Percentiles rank a stretch among this genome's conserved stretches.
These are phyloP conservation scores for Zygosaccharomyces lentus DNA, from an alignment of 805 yeast species.

Conservation along the genomic window DNA sequence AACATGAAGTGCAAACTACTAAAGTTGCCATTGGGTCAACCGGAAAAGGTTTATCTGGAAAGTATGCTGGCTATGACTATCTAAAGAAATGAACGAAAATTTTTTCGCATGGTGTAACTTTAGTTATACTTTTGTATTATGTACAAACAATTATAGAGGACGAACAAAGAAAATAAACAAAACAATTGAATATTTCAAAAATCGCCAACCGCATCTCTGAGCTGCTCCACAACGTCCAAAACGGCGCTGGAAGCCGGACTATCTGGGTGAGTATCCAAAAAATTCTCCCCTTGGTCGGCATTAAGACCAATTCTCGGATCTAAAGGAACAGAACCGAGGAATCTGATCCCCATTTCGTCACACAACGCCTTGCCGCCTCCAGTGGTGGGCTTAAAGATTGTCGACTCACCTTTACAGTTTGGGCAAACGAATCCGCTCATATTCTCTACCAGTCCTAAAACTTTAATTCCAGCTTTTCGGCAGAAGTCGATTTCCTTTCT, in stretches of 20 bases:
- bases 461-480: conserved; percentile 77
- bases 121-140: conserved; percentile 1
- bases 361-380: conserved; percentile 92
- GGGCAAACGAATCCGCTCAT: conserved; percentile 99
- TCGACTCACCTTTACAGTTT: conserved; percentile 81
- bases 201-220: conserved; percentile 52
- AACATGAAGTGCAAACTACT: conserved; percentile 12
- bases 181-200: conserved; percentile 11
- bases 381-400: conserved; percentile 90
- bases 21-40: conserved; percentile 26
- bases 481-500: conserved; percentile 95
- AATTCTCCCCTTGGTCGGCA: conserved; percentile 83
- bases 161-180: not conserved
- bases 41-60: conserved; percentile 35
- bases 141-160: conserved; percentile 1
- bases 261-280: conserved; percentile 78
- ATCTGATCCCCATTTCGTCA: conserved; percentile 69
- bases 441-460: conserved; percentile 90
- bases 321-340: conserved; percentile 87
- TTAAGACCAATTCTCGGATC: conserved; percentile 91
- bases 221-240: conserved; percentile 70
- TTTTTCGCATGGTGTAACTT: not conserved
- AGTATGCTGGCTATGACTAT: conserved; percentile 20
- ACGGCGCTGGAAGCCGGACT: conserved; percentile 91
- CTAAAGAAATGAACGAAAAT: not conserved